These are phyloP conservation scores for Neurospora hispaniola DNA, from an alignment of 495 filamentous ascomycete species.

Conservation along the genomic window DNA sequence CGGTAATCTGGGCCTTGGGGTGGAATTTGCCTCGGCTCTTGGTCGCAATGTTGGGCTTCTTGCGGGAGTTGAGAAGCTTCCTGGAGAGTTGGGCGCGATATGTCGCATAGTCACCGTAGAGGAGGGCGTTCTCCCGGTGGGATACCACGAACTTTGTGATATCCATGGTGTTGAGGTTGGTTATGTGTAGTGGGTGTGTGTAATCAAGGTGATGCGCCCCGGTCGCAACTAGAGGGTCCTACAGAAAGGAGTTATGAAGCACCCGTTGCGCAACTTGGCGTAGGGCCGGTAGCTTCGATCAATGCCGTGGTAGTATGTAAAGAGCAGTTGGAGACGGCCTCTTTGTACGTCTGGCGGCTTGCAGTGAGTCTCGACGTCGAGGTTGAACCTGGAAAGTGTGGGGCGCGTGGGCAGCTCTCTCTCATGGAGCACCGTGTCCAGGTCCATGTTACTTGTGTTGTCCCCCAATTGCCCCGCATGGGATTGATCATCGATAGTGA, in stretches of 20 bases:
- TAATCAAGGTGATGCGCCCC: neutral
- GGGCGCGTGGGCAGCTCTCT: neutral
- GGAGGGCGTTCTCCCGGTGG: slow-evolving; percentile 65
- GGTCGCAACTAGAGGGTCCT: neutral
- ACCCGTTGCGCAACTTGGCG: neutral
- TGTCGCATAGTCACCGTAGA: slow-evolving; percentile 79
- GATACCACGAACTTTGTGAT: slow-evolving; percentile 76
- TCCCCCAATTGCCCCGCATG: neutral
- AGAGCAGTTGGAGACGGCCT: neutral
- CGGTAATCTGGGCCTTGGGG: slow-evolving; percentile 57
- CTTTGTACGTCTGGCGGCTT: neutral
- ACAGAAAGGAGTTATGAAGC: neutral
- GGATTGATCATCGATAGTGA: neutral
- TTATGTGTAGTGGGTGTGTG: neutral
- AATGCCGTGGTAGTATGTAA: neutral
- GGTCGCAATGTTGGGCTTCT: slow-evolving; percentile 71
- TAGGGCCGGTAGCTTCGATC: neutral
- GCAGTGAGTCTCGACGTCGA: neutral
- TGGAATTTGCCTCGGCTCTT: slow-evolving; percentile 77
- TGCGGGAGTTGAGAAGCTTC: slow-evolving; percentile 72
- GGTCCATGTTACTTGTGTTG: too few species aligned
- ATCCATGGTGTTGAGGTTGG: slow-evolving; percentile 52
- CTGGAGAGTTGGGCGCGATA: slow-evolving; percentile 74
- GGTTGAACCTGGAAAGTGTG: neutral
- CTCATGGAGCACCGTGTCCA: neutral